A percentile compares a stretch with the other conserved stretches of the same genome.
phyloP scores from a whole-genome alignment of 768 basidiomycete species.

The Leccinum boreale region DNA sequence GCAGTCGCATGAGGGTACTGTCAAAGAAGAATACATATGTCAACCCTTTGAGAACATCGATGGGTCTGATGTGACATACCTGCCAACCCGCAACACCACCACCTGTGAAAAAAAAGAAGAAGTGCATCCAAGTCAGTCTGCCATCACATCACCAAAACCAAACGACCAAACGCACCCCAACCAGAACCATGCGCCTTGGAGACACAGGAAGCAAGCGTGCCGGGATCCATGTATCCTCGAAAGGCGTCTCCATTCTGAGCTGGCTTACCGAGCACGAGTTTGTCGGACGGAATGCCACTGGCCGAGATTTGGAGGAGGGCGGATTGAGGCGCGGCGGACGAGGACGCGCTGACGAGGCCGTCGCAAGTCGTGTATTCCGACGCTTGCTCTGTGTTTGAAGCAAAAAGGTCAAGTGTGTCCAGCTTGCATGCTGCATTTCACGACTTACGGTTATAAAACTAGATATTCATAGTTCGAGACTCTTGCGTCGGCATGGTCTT shows the following conservation, averaged over 20 bases:
- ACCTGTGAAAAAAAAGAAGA: conserved; percentile 11
- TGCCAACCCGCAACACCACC: conserved; percentile 40
- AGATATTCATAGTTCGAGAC: background rate
- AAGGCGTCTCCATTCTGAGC: conserved; percentile 21
- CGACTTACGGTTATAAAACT: conserved; percentile 23
- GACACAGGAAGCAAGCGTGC: conserved; percentile 56
- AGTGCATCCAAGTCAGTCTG: too few relatives aligned
- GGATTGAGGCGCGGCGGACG: conserved; percentile 38
- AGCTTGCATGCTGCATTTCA: background rate
- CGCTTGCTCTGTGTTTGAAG: conserved; percentile 29
- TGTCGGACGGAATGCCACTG: conserved; percentile 56
- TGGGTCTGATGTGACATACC: conserved; percentile 1
- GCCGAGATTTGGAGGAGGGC: conserved; percentile 47
- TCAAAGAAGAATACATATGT: background rate
- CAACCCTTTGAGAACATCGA: background rate
- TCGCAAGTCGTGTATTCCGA: conserved; percentile 36
- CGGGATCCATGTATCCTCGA: conserved; percentile 45
- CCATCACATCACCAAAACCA: background rate
- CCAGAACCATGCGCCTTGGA: conserved; percentile 39
- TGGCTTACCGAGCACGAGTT: conserved; percentile 78
- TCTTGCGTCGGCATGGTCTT: background rate
- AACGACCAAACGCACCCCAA: conserved; percentile 12
- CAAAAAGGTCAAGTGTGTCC: background rate
- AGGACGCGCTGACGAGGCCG: conserved; percentile 37
- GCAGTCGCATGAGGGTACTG: conserved; percentile 38